Percentiles rank a stretch among this genome's conserved stretches.
Conservation (phyloP, 2,329 filamentous ascomycete species). For the Monosporascus sp. region DNA sequence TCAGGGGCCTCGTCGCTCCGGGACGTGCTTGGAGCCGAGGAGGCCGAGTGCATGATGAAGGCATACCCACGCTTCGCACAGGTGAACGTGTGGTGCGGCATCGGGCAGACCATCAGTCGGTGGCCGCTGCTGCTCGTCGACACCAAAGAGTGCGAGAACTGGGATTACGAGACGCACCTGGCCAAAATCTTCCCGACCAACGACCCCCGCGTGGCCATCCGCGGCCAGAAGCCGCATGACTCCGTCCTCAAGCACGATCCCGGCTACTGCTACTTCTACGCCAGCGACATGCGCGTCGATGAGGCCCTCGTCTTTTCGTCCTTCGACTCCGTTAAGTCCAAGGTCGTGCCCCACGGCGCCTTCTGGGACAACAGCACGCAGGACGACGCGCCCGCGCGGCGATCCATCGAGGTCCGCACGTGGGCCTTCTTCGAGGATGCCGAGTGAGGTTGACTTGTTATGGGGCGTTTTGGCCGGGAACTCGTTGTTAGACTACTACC, state of each 20-base stretch:
- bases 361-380: conserved; percentile 24
- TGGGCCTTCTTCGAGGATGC: conserved; percentile 22
- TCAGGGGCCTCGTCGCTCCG: conserved; percentile 20
- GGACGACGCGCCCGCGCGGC: conserved; percentile 18
- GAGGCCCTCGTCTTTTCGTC: conserved; percentile 24
- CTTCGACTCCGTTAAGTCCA: conserved; percentile 22
- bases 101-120: conserved; percentile 19
- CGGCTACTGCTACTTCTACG: conserved; percentile 23
- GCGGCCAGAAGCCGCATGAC: conserved; percentile 22
- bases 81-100: conserved; percentile 24
- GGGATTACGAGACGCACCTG: conserved; percentile 21
- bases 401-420: conserved; percentile 24
- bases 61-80: conserved; percentile 19
- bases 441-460: background rate
- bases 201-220: conserved; percentile 20
- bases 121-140: conserved; percentile 25
- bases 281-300: conserved; percentile 19
- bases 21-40: conserved; percentile 18
- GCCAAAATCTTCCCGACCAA: conserved; percentile 20
- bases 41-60: conserved; percentile 19
- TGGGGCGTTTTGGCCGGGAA: background rate
- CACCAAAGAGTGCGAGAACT: conserved; percentile 16
- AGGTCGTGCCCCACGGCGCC: conserved; percentile 23
- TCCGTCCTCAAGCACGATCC: conserved; percentile 23
- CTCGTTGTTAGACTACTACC: no score